phyloP scores from a whole-genome alignment of 306 rosid genomes.

The Cucurbita argyrosperma region DNA sequence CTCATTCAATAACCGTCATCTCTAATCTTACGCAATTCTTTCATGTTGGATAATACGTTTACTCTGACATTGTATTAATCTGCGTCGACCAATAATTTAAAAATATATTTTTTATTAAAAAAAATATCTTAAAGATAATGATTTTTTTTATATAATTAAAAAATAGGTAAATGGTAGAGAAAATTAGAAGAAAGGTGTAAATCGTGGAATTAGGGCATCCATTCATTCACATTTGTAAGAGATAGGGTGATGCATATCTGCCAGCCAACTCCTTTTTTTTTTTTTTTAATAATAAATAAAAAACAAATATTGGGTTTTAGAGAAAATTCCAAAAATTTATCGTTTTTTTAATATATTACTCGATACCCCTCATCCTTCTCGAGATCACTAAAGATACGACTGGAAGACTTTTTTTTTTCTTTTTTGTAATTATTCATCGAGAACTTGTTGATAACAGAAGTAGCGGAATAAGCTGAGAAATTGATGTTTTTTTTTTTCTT shows the following conservation, averaged over 20 bases:
- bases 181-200: neutral
- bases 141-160: neutral
- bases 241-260: neutral
- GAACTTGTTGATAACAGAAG: neutral
- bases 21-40: too few relatives aligned
- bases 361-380: neutral
- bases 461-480: too few relatives aligned
- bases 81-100: too few relatives aligned
- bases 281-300: neutral
- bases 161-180: neutral
- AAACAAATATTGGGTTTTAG: too few relatives aligned
- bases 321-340: neutral
- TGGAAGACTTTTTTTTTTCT: neutral
- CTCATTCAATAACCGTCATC: too few relatives aligned
- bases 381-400: neutral
- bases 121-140: neutral
- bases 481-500: too few relatives aligned
- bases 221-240: slow-evolving; percentile 13
- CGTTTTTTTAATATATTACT: neutral
- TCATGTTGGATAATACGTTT: too few relatives aligned
- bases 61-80: too few relatives aligned
- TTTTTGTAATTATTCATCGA: neutral
- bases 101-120: too few relatives aligned
- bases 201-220: slow-evolving; percentile 27
- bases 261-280: neutral